phyloP scores from a whole-genome alignment of 768 basidiomycete genomes.

The Leccinum sublutescens region DNA sequence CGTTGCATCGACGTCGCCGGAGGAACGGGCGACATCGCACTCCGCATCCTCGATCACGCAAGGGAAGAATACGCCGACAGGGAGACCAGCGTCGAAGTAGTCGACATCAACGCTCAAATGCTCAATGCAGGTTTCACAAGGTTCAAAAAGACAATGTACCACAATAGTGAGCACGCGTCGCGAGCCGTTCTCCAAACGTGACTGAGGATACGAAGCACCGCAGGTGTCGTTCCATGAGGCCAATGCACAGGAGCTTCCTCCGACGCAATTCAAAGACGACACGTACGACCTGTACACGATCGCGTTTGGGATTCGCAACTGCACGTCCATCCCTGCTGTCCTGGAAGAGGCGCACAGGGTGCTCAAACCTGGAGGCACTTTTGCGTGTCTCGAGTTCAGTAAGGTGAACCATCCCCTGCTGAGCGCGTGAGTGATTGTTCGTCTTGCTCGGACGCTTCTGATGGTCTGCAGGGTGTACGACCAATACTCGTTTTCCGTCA shows the following conservation, averaged over 20 bases:
- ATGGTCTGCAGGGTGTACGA: conserved; percentile 70
- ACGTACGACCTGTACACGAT: conserved; percentile 97
- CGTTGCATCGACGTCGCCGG: conserved; percentile 95
- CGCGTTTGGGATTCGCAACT: conserved; percentile 97
- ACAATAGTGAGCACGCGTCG: conserved; percentile 68
- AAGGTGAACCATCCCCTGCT: conserved; percentile 86
- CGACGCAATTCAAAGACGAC: conserved; percentile 68
- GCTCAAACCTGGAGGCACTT: conserved; percentile 92
- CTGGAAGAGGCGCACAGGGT: conserved; percentile 89
- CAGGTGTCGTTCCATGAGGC: conserved; percentile 92
- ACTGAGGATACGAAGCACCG: conserved; percentile 54
- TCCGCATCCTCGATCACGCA: conserved; percentile 89
- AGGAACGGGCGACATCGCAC: conserved; percentile 96
- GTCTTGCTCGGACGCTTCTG: conserved; percentile 2
- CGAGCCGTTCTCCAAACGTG: background rate
- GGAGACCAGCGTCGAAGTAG: conserved; percentile 83
- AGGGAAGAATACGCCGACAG: conserved; percentile 87
- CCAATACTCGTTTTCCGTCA: conserved; percentile 93
- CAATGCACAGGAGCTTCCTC: conserved; percentile 81
- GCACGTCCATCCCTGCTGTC: conserved; percentile 88
- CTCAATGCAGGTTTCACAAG: conserved; percentile 85
- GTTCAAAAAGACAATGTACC: conserved; percentile 97
- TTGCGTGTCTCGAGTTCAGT: conserved; percentile 96
- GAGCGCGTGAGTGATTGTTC: conserved; percentile 60
- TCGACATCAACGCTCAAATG: conserved; percentile 97